phyloP scores from a whole-genome alignment of 148 eudicot genomes.

The Oxyria digyna region DNA sequence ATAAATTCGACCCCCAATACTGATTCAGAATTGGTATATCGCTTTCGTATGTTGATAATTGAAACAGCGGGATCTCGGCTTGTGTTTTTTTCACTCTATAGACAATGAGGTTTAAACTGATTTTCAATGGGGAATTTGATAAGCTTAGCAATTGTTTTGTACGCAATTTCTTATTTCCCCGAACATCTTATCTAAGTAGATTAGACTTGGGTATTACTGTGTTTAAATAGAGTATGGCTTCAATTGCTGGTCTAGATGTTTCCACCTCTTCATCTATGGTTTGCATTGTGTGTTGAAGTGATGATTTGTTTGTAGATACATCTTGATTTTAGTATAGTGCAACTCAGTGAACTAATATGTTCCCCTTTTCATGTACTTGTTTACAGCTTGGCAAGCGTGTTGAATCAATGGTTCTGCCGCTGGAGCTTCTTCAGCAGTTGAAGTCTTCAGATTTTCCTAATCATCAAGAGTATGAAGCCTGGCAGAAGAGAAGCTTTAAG shows the following conservation, averaged over 20 bases:
- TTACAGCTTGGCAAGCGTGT: conserved; percentile 70
- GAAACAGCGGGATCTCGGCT: neutral
- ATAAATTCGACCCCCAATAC: neutral
- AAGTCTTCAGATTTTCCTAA: conserved; percentile 77
- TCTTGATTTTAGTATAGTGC: neutral
- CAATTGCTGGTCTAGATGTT: neutral
- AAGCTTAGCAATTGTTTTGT: neutral
- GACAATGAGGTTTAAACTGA: neutral
- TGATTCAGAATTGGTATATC: neutral
- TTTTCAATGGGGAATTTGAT: neutral
- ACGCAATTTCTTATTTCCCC: neutral
- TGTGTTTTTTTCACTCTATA: neutral
- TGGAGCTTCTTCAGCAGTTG: conserved; percentile 87
- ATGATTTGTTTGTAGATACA: neutral
- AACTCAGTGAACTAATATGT: neutral
- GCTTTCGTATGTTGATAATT: neutral
- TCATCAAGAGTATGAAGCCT: conserved; percentile 69
- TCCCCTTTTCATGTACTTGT: conserved; percentile 5
- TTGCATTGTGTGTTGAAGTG: neutral
- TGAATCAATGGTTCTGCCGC: conserved; percentile 78
- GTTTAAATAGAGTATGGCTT: neutral
- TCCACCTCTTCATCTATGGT: neutral
- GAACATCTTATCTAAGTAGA: neutral
- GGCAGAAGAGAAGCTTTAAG: conserved; percentile 81
- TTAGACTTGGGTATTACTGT: neutral